A percentile compares a stretch with the other conserved stretches of the same genome.
These are phyloP conservation scores for Blastobotrys petasosporus DNA, from an alignment of 1,139 yeast genomes.

Conservation along the genomic window DNA sequence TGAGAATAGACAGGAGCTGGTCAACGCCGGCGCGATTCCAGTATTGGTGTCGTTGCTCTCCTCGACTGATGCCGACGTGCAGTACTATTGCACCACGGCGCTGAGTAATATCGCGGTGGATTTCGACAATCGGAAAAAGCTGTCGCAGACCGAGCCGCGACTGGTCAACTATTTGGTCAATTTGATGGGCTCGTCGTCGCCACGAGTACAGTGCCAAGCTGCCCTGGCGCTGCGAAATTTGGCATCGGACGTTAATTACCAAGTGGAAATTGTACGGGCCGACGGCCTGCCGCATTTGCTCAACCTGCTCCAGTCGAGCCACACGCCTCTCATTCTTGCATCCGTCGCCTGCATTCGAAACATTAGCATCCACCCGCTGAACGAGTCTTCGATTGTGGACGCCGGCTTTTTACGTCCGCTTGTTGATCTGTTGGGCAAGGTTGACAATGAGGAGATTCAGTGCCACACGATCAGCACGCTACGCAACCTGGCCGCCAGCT, in stretches of 20 bases:
- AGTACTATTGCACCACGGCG: conserved; percentile 97
- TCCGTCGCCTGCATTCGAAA: conserved; percentile 98
- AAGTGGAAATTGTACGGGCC: conserved; percentile 89
- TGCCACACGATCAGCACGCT: conserved; percentile 96
- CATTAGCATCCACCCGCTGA: conserved; percentile 91
- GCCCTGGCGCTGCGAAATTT: conserved; percentile 90
- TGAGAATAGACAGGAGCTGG: conserved; percentile 93
- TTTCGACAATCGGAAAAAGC: conserved; percentile 78
- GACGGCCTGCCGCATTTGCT: conserved; percentile 93
- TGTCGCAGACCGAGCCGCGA: conserved; percentile 91
- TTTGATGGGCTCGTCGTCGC: conserved; percentile 83
- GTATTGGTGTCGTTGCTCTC: conserved; percentile 85
- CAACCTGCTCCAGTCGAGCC: conserved; percentile 77
- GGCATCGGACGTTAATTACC: conserved; percentile 89
- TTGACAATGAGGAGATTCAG: conserved; percentile 91
- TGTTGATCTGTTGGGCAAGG: conserved; percentile 75
- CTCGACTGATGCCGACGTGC: conserved; percentile 91
- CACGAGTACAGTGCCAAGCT: conserved; percentile 97
- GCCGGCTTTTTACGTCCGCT: conserved; percentile 92
- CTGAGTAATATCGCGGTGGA: conserved; percentile 96
- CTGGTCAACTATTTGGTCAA: conserved; percentile 80
- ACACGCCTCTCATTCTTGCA: conserved; percentile 87
- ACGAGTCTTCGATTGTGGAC: conserved; percentile 90
- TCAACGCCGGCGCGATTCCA: conserved; percentile 97
- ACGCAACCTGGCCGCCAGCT: conserved; percentile 91